Percentiles rank a stretch among this genome's conserved stretches.
phyloP scores from a whole-genome alignment of 2,329 filamentous ascomycete genomes.

The Colletotrichum sublineola region DNA sequence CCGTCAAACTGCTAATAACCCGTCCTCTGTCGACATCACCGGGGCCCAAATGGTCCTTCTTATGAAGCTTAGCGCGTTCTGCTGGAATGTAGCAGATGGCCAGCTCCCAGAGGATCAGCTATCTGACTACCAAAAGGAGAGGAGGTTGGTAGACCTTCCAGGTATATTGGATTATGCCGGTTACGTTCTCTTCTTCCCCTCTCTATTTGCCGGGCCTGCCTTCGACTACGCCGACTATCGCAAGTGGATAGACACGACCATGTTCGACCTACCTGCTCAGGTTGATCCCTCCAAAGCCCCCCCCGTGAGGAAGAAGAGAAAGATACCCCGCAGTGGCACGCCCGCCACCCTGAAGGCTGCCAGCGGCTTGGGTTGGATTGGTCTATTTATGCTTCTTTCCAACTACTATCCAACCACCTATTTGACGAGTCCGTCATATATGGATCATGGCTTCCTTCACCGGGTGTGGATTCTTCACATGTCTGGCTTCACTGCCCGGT shows the following conservation, averaged over 20 bases:
- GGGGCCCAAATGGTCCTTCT: conserved; percentile 98
- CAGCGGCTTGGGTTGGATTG: conserved; percentile 82
- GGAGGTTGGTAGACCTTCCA: conserved; percentile 82
- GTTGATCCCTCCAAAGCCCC: conserved; percentile 89
- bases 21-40: conserved; percentile 84
- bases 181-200: conserved; percentile 96
- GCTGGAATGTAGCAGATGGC: conserved; percentile 98
- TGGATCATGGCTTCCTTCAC: conserved; percentile 76
- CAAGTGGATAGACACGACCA: conserved; percentile 91
- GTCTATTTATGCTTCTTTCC: conserved; percentile 80
- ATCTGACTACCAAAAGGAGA: conserved; percentile 88
- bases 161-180: conserved; percentile 83
- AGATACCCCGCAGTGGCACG: conserved; percentile 89
- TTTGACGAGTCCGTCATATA: conserved; percentile 75
- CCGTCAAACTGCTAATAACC: conserved; percentile 78
- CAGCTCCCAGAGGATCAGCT: conserved; percentile 82
- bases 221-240: conserved; percentile 96
- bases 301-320: conserved; percentile 88
- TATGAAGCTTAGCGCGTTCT: conserved; percentile 97
- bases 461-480: conserved; percentile 87
- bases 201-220: conserved; percentile 88
- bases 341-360: conserved; percentile 84
- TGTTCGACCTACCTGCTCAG: conserved; percentile 88
- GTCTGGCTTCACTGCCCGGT: conserved; percentile 82
- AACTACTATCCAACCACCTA: conserved; percentile 74